Percentiles rank a stretch among this genome's conserved stretches.
Conservation (phyloP, 495 filamentous ascomycete genomes). For the Penicillium ucsense region DNA sequence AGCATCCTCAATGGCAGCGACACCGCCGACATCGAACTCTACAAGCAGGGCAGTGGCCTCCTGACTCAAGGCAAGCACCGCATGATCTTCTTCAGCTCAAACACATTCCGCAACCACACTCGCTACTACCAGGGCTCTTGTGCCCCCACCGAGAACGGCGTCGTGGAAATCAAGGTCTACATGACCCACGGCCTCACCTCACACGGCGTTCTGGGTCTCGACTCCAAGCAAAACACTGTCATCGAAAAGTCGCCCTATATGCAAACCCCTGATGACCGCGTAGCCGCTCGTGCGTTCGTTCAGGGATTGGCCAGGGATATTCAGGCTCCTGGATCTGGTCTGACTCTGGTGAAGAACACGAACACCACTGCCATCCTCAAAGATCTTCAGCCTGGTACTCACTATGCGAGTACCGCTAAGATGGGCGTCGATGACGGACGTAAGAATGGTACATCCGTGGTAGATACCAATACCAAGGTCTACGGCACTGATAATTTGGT, state of each 20-base stretch:
- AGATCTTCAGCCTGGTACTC: constrained; percentile 47
- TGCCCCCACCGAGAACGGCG: constrained; percentile 13
- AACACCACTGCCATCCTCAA: constrained; percentile 41
- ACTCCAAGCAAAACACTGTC: constrained; percentile 47
- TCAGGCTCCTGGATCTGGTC: constrained; percentile 42
- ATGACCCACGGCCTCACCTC: constrained; percentile 37
- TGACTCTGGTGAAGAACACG: constrained; percentile 44
- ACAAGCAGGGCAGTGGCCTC: constrained; percentile 48
- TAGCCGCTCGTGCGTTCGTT: constrained; percentile 22
- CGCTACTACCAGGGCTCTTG: constrained; percentile 27
- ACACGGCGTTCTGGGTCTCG: constrained; percentile 51
- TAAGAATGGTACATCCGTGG: constrained; percentile 52
- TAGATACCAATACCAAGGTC: constrained; percentile 60
- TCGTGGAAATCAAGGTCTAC: constrained; percentile 26
- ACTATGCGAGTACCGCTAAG: constrained; percentile 60
- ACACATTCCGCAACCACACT: constrained; percentile 14
- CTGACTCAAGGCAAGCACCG: constrained; percentile 59
- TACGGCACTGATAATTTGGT: constrained; percentile 63
- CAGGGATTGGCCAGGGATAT: constrained; percentile 43
- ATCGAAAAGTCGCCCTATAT: constrained; percentile 38
- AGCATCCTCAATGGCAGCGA: constrained; percentile 44
- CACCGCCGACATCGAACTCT: constrained; percentile 32
- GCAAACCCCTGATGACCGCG: constrained; percentile 14
- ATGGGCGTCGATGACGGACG: constrained; percentile 60
- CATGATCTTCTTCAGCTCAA: constrained; percentile 30